Percentiles rank a stretch among this genome's conserved stretches.
Evolutionary conservation across 73 alveolate genomes (phyloP).

Genomic region (Paramecium caudatum): DNA sequence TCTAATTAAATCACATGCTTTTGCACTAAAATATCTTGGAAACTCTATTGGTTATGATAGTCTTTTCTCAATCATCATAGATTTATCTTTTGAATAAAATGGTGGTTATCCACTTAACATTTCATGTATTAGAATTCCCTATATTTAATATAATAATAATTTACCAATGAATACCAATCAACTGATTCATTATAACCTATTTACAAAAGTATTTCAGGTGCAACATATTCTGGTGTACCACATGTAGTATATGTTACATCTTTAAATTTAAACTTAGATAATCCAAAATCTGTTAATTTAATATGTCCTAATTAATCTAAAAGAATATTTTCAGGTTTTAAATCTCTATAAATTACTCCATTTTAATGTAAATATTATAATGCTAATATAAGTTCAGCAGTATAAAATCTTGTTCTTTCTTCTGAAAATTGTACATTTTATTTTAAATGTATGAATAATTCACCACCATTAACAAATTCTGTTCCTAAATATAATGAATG

Average conservation of each 20-base stretch:
- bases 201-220: slow-evolving; percentile 84
- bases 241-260: slow-evolving; percentile 82
- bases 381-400: slow-evolving; percentile 91
- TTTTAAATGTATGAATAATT: slow-evolving; percentile 88
- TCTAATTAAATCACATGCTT: not conserved
- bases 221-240: slow-evolving; percentile 91
- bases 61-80: not conserved
- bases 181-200: slow-evolving; percentile 83
- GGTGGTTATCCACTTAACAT: slow-evolving; percentile 87
- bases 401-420: slow-evolving; percentile 87
- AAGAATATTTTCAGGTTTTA: slow-evolving; percentile 96
- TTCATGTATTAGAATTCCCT: slow-evolving; percentile 85
- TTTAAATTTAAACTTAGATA: slow-evolving; percentile 83
- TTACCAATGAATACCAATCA: slow-evolving; percentile 87
- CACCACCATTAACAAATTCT: slow-evolving; percentile 88
- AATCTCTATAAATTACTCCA: slow-evolving; percentile 92
- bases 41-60: not conserved
- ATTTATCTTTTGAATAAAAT: slow-evolving; percentile 20
- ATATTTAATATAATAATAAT: not conserved
- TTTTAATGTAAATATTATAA: slow-evolving; percentile 89
- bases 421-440: slow-evolving; percentile 86
- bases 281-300: slow-evolving; percentile 95
- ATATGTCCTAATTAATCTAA: slow-evolving; percentile 93
- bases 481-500: slow-evolving; percentile 60
- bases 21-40: not conserved